These are phyloP conservation scores for Yamadazyma atlantica DNA, from an alignment of 1,139 yeast species.

Conservation along the genomic window DNA sequence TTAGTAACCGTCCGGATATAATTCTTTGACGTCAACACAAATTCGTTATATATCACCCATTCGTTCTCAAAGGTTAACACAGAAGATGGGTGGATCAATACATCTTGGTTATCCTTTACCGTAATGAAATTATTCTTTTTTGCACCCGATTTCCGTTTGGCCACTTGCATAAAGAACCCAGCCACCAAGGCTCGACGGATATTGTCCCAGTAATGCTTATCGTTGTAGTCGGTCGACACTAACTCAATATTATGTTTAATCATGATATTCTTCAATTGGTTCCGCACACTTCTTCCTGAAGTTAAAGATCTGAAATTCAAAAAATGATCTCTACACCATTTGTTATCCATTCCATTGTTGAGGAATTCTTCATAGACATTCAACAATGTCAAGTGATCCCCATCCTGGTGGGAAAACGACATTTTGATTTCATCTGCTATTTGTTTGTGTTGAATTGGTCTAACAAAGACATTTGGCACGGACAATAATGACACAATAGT, in stretches of 20 bases:
- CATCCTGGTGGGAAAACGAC: conserved; percentile 88
- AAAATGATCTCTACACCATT: conserved; percentile 93
- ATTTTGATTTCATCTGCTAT: conserved; percentile 91
- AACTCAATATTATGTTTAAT: conserved; percentile 73
- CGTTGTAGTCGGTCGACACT: conserved; percentile 67
- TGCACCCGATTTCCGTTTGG: conserved; percentile 75
- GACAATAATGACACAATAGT: conserved; percentile 88
- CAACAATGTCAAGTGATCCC: conserved; percentile 89
- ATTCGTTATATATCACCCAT: conserved; percentile 93
- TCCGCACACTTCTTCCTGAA: conserved; percentile 82
- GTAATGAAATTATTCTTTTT: conserved; percentile 72
- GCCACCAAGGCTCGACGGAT: conserved; percentile 83
- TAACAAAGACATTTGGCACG: conserved; percentile 90
- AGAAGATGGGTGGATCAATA: conserved; percentile 88
- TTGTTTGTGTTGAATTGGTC: conserved; percentile 87
- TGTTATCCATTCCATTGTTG: conserved; percentile 63
- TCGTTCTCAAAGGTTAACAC: conserved; percentile 83
- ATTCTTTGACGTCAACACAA: conserved; percentile 89
- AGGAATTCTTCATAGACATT: conserved; percentile 83
- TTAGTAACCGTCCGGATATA: conserved; percentile 94
- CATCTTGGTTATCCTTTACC: conserved; percentile 94
- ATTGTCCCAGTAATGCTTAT: conserved; percentile 65
- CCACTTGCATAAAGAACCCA: conserved; percentile 99
- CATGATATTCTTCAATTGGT: conserved; percentile 83
- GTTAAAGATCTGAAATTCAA: conserved; percentile 78